These are phyloP conservation scores for Gremmenia infestans DNA, from an alignment of 2,329 filamentous ascomycete genomes.

Conservation along the genomic window DNA sequence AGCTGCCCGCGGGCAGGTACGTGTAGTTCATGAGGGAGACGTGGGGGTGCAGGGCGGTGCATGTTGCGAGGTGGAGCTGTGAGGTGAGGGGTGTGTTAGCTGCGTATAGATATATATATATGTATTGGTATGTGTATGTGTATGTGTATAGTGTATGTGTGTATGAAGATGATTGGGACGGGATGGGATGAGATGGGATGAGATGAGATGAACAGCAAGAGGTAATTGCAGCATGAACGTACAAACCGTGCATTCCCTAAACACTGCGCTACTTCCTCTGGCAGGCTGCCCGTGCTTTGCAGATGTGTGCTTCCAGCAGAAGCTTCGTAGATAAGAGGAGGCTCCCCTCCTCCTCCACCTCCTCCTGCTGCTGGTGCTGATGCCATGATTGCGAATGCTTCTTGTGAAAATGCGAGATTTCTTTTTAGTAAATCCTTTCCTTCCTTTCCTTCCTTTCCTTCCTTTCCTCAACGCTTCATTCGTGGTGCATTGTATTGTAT, in stretches of 20 bases:
- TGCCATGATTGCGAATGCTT: conserved; percentile 10
- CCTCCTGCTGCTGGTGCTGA: conserved; percentile 28
- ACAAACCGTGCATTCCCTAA: conserved; percentile 94
- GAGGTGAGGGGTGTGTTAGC: conserved; percentile 3
- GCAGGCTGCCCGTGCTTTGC: conserved; percentile 64
- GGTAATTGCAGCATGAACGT: conserved; percentile 32
- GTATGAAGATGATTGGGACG: too few species aligned
- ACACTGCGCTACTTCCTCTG: conserved; percentile 81
- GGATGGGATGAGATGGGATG: too few species aligned
- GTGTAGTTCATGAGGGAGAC: conserved; percentile 99
- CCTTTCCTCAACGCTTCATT: too few species aligned
- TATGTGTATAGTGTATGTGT: too few species aligned
- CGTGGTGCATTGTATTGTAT: too few species aligned
- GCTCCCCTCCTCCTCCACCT: conserved; percentile 22
- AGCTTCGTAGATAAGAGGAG: conserved; percentile 69
- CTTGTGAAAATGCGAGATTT: too few species aligned
- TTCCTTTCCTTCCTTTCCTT: too few species aligned
- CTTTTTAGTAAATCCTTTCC: too few species aligned
- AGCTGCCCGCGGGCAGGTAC: conserved; percentile 67
- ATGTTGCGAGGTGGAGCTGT: conserved; percentile 93
- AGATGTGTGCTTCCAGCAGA: conserved; percentile 65
- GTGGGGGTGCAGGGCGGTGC: conserved; percentile 75
- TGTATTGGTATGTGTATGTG: too few species aligned
- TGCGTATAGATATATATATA: conserved; percentile 5
- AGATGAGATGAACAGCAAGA: too few species aligned